phyloP scores from a whole-genome alignment of 176 grass and related monocot genomes.

The Metroxylon sagu region DNA sequence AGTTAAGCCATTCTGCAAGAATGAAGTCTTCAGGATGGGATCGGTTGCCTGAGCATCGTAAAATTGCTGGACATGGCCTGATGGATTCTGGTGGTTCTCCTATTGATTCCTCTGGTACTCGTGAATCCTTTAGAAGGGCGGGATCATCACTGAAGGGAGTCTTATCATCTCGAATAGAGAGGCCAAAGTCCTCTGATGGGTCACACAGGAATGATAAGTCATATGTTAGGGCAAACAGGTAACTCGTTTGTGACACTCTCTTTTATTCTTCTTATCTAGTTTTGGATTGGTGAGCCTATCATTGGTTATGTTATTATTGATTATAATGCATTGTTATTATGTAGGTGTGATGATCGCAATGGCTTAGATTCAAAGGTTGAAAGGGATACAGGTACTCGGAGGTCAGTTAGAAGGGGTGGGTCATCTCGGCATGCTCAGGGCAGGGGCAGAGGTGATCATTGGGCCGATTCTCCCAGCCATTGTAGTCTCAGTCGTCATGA shows the following conservation, averaged over 20 bases:
- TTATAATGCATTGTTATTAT: conserved; percentile 17
- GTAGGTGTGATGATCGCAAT: conserved; percentile 58
- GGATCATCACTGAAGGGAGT: conserved; percentile 30
- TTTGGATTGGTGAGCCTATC: conserved; percentile 5
- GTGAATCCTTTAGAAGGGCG: conserved; percentile 18
- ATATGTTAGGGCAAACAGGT: conserved; percentile 46
- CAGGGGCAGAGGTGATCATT: conserved; percentile 29
- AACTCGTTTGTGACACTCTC: background rate
- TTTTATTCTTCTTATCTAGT: background rate
- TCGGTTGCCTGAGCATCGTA: conserved; percentile 41
- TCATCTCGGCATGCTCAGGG: conserved; percentile 30
- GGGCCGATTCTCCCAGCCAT: conserved; percentile 47
- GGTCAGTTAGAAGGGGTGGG: conserved; percentile 24
- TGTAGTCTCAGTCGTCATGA: conserved; percentile 29
- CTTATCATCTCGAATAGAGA: conserved; percentile 24
- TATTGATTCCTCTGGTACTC: conserved; percentile 19
- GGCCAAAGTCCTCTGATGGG: conserved; percentile 38
- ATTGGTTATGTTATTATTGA: background rate
- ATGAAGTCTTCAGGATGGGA: conserved; percentile 71
- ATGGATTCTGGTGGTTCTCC: conserved; percentile 24
- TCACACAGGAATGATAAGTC: conserved; percentile 31
- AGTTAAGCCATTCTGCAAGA: conserved; percentile 16
- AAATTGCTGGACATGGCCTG: conserved; percentile 16
- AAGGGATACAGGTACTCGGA: conserved; percentile 23
- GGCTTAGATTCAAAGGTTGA: conserved; percentile 43